A percentile compares a stretch with the other conserved stretches of the same genome.
These are phyloP conservation scores for Oryza australiensis DNA, from an alignment of 176 grass and related monocot genomes.

Conservation along the genomic window DNA sequence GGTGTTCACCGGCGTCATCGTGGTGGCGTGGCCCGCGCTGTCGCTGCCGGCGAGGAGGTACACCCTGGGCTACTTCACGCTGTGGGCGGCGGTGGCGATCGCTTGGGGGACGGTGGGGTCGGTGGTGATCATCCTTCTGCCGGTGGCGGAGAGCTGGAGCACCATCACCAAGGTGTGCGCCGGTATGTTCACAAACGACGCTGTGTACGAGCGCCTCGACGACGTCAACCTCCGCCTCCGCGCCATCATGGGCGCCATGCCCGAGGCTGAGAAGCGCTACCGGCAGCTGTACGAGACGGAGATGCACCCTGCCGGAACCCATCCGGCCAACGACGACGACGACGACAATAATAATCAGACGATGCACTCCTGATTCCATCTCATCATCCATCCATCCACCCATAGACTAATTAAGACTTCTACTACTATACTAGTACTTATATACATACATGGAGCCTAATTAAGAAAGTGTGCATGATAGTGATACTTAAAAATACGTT, in stretches of 20 bases:
- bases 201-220: slow-evolving; percentile 49
- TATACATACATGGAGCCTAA: not conserved
- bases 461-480: too few relatives aligned
- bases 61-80: slow-evolving; percentile 72
- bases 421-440: not conserved
- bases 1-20: slow-evolving; percentile 63
- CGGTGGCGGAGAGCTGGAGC: slow-evolving; percentile 61
- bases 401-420: not conserved
- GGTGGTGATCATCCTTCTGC: slow-evolving; percentile 64
- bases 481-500: too few relatives aligned
- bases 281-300: slow-evolving; percentile 18
- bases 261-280: slow-evolving; percentile 53
- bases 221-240: slow-evolving; percentile 46
- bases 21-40: slow-evolving; percentile 61
- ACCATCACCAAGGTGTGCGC: slow-evolving; percentile 55
- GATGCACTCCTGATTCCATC: not conserved
- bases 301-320: slow-evolving; percentile 29
- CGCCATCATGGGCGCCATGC: slow-evolving; percentile 60
- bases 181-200: slow-evolving; percentile 72
- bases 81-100: slow-evolving; percentile 65
- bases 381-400: not conserved
- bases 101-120: slow-evolving; percentile 64
- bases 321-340: slow-evolving; percentile 4
- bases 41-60: slow-evolving; percentile 72
- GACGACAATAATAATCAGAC: not conserved